Evolutionary conservation across 2,329 filamentous ascomycete genomes (phyloP), one percentile per base, ranked within the genome.

Genomic region (Alternaria viburni): DNA sequence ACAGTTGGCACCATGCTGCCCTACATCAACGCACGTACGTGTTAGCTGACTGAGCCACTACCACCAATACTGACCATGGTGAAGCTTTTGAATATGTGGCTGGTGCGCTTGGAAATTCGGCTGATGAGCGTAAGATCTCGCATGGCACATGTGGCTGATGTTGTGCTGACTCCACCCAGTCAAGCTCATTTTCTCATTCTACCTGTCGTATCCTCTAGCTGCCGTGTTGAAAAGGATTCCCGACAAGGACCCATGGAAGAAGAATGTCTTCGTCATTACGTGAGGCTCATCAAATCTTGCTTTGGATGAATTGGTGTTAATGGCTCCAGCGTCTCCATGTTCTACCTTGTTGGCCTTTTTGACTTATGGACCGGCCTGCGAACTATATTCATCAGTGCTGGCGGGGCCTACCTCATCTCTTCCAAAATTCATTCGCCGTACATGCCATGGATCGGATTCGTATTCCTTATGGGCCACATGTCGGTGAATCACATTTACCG

Each of bases 391-490:
- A 89, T 97, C 77, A 93, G 92, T 76, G 89, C 95, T 1, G 87
- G 86, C 17, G 94, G 89, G 54, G 88, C 92, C 54, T 99, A 97
- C 77, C 84, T 86, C 67, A 96, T 99, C 71, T 91, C 95, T 56
- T 89, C 91, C 69, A 94, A 90, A 77, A 84, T 98, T 47, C 87
- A 93, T 69, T 94, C 93, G 19, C 93, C 93, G 1, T 92, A 95
- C 77, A 99, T 99, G 96, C 96, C 96, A 83, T 99, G 96, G 96
- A 86, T 97, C 54, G 93, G 90, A 63, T 99, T 99, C 80, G 85
- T 93, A 54, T 97, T 97, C 76, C 84, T 97, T 61, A 98, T 99
- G 95, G 90, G 90, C 59, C 95, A 99, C 81, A 92, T 98, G 91
- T 95, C 94, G 49, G 79, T 95, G 73, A 97, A 89, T 78, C 96